Evolutionary conservation across 768 basidiomycete genomes (phyloP).

Genomic region (Crassisporium funariophilum): DNA sequence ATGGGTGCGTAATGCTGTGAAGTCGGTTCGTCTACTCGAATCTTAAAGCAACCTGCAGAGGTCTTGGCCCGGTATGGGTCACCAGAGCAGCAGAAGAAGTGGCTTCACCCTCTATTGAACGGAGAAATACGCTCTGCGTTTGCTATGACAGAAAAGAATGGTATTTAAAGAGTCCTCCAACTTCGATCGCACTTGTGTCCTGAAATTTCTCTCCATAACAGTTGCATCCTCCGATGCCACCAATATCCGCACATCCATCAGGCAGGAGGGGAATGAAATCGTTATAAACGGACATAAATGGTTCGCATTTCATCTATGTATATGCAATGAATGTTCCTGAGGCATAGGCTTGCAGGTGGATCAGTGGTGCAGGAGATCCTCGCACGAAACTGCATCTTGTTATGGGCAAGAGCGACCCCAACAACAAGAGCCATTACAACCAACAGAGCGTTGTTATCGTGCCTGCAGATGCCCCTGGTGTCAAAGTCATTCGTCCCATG

Average conservation of each 20-base stretch:
- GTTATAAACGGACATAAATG: slow-evolving; percentile 98
- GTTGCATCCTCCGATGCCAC: slow-evolving; percentile 96
- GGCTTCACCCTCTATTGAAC: slow-evolving; percentile 84
- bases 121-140: slow-evolving; percentile 95
- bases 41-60: slow-evolving; percentile 54
- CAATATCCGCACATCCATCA: slow-evolving; percentile 88
- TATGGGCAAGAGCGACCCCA: slow-evolving; percentile 92
- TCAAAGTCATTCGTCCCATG: slow-evolving; percentile 92
- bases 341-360: slow-evolving; percentile 66
- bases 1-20: slow-evolving; percentile 70
- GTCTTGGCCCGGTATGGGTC: slow-evolving; percentile 95
- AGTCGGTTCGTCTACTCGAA: too few relatives aligned
- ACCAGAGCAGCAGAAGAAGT: slow-evolving; percentile 86
- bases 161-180: slow-evolving; percentile 37
- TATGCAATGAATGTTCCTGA: not conserved
- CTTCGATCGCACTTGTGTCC: not conserved
- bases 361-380: slow-evolving; percentile 95
- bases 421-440: slow-evolving; percentile 70
- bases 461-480: slow-evolving; percentile 84
- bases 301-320: slow-evolving; percentile 37
- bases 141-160: slow-evolving; percentile 94
- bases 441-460: slow-evolving; percentile 96
- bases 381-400: slow-evolving; percentile 88
- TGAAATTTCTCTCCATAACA: slow-evolving; percentile 26
- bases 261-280: slow-evolving; percentile 82